Base-by-base conservation (phyloP, 2,329 filamentous ascomycete species). In the Diaporthe sp. region DNA sequence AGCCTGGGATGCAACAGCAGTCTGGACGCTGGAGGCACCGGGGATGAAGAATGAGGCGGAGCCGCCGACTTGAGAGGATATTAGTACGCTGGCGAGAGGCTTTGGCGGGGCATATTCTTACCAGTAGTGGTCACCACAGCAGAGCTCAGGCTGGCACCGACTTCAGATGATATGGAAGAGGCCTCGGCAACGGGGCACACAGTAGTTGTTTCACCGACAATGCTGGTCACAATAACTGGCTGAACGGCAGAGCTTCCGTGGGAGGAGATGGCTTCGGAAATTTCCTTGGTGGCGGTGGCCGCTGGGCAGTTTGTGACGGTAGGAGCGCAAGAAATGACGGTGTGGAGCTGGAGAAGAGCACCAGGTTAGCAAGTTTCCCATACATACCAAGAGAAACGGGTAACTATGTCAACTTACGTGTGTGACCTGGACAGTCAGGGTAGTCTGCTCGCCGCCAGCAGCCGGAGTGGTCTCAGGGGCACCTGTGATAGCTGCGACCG, bases 221-320 rank as follows among this genome's bases (percentile, higher is more conserved):
- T 78, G 65, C 77, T 75, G 39, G 81, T 82, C 25, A 81, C 78
- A 20, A 75, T 37, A 4, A 82, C 77, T 39, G 78, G 61, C 39
- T 77, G 77, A 75, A 80, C 78, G 60, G 79, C 76, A 71, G 77
- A 73, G 12, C 73, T 73, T 15, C 75, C 75, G 34, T 75, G 70
- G 10, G 75, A 75, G 9, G 75, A 76, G 37, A 75, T 65, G 47
- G 74, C 68, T 2, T 65, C 63, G 20, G 75, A 55, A 17, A 76
- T 63, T 12, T 51, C 73, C 39, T 57, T 57, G 3, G 75, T 73
- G 70, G 49, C 58, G 12, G 73, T 73, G 63, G 75, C 75, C 28
- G 79, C 79, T 17, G 81, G 81, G 78, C 81, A 82, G 79, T 82
- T 81, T 75, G 79, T 77, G 42, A 82, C 79, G 31, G 78, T 71